Base-by-base conservation (phyloP, 2,329 filamentous ascomycete genomes). In the Beauveria caledonica region DNA sequence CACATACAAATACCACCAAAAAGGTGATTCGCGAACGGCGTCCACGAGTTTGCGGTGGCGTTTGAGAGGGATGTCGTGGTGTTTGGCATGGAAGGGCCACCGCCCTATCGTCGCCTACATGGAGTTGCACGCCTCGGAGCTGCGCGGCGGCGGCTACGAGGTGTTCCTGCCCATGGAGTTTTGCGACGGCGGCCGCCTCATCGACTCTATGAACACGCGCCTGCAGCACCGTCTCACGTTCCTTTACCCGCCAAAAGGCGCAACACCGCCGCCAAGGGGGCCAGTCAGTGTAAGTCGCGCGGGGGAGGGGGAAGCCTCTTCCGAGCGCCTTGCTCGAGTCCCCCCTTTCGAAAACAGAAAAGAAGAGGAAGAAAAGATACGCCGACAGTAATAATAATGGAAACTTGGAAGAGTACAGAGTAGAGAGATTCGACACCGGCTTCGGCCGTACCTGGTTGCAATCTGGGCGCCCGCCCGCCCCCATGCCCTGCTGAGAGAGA, bases 191-290 rank as follows among this genome's bases (percentile, higher is more conserved):
- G 94, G 94, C 65, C 93, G 94, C 40, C 77, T 99, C 72, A 99
- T 99, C 72, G 94, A 99, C 77, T 99, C 97, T 73, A 99, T 99
- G 94, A 99, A 99, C 76, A 99, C 94, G 40, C 86, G 94, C 58
- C 78, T 99, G 68, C 94, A 99, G 76, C 92, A 99, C 73, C 89
- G 94, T 54, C 80, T 99, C 74, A 99, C 93, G 46, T 4, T 15
- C 13, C 4, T n/a, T 15, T 9, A 6, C 33, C 33, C 33, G 5
- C 33, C 0, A 15, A 46, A 8, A 49, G 10, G 46, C 46, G 23
- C 46, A 13, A 49, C 48, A 10, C n/a, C 27, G 4, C 33, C 33
- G 33, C 33, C 33, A 36, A 36, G 33, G 33, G 42, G 42, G 6
- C 4, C 6, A 3, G 10, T 5, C 21, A 25, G 45, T 51, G 48